Evolutionary conservation across 176 grass and related monocot species (phyloP), one percentile per base, ranked within the genome.

Genomic region (Aegilops speltoides): DNA sequence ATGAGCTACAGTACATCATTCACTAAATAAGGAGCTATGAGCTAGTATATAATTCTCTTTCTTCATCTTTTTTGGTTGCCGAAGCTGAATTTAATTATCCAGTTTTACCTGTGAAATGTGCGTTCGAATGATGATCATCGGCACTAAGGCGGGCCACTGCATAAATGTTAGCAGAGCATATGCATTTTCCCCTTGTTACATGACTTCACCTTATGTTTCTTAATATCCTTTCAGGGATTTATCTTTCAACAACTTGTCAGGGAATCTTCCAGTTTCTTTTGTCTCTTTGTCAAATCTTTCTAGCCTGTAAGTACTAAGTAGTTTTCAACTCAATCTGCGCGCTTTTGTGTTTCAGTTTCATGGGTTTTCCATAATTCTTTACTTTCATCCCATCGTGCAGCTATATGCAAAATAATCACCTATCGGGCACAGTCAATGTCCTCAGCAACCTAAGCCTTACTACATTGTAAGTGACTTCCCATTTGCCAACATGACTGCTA

Each of bases 381-480:
- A 79, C 52, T 81, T 88, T 22, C 50, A 43, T 73, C 24, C 8
- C 32, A 28, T 63, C 63, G 13, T 71, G 29, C 82, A 99, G 97
- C 68, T 94, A 93, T 83, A 80, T 99, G 72, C 90, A 99, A 88
- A 90, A 94, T 46, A 99, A 99, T 93, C 85, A 85, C 73, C 81
- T 99, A 78, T 89, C 83, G 0, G 97, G 97, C n/a, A 83, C 92
- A 48, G 83, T 99, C 64, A 82, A 93, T 83, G 71, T 91, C 68
- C 94, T 99, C 63, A 79, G 87, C 68, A 93, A 86, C 57, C 85
- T 99, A 84, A 85, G 76, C 76, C 87, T 99, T 74, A 92, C 83
- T 28, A 94, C 94, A 82, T 78, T 99, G 97, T 99, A 93, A 93
- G 97, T 91, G 81, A 65, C 5, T 43, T 85, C 76, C 3, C n/a